Evolutionary conservation across 2,329 filamentous ascomycete genomes (phyloP).

Genomic region (Pseudodiploospora longispora): DNA sequence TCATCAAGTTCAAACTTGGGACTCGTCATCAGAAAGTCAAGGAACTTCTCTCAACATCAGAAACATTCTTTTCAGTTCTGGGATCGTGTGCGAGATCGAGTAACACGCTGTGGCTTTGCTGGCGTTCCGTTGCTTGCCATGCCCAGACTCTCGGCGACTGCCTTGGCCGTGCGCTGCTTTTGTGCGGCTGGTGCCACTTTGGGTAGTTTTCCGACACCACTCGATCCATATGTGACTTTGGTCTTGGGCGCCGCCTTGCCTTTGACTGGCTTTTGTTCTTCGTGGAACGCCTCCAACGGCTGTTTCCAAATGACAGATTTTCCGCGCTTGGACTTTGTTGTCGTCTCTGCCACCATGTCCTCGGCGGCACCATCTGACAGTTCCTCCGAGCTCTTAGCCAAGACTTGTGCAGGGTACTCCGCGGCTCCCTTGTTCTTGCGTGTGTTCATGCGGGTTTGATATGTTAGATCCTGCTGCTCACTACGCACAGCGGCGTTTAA

Average conservation of each 20-base stretch:
- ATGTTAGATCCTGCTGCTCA: slow-evolving; percentile 24
- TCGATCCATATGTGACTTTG: slow-evolving; percentile 16
- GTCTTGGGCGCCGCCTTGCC: slow-evolving; percentile 14
- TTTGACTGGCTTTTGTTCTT: slow-evolving; percentile 18
- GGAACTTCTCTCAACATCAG: slow-evolving; percentile 2
- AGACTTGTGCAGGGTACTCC: slow-evolving; percentile 25
- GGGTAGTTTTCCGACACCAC: slow-evolving; percentile 22
- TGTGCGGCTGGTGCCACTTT: slow-evolving; percentile 10
- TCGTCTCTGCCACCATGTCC: slow-evolving; percentile 6
- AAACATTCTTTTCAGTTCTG: slow-evolving; percentile 7
- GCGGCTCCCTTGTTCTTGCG: slow-evolving; percentile 26
- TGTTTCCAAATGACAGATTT: slow-evolving; percentile 28
- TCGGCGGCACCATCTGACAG: slow-evolving; percentile 14
- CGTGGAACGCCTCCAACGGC: slow-evolving; percentile 22
- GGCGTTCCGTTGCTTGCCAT: slow-evolving; percentile 28
- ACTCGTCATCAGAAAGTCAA: too few relatives aligned
- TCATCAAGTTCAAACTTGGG: too few relatives aligned
- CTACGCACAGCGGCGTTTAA: slow-evolving; percentile 19
- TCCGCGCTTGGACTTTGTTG: slow-evolving; percentile 11
- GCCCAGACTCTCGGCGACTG: slow-evolving; percentile 23
- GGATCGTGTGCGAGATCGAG: slow-evolving; percentile 20
- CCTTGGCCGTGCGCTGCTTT: slow-evolving; percentile 18
- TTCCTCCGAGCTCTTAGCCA: slow-evolving; percentile 22
- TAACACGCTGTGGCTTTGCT: slow-evolving; percentile 22
- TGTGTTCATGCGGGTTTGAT: slow-evolving; percentile 27